phyloP scores from a whole-genome alignment of 768 basidiomycete species.

The Dendrothele bispora region DNA sequence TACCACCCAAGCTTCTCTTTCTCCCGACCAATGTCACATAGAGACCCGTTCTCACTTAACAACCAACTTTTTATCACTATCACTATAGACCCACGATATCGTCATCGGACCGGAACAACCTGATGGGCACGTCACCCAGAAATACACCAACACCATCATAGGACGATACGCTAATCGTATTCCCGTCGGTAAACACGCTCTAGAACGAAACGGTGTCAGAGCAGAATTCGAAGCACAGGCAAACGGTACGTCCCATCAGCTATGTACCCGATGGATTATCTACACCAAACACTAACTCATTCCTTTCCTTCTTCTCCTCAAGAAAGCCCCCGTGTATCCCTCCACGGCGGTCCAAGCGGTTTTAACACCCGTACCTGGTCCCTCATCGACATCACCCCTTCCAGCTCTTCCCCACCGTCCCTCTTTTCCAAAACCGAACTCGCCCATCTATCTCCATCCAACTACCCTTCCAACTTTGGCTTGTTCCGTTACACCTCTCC shows the following conservation, averaged over 20 bases:
- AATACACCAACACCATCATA: slow-evolving; percentile 72
- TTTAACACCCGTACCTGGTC: slow-evolving; percentile 62
- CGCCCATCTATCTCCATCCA: slow-evolving; percentile 36
- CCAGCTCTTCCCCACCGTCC: slow-evolving; percentile 35
- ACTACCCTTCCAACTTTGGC: slow-evolving; percentile 30
- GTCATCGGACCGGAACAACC: slow-evolving; percentile 72
- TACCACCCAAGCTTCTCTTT: background rate
- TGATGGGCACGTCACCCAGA: slow-evolving; percentile 54
- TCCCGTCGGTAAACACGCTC: slow-evolving; percentile 52
- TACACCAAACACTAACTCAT: too few species aligned
- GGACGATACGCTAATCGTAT: slow-evolving; percentile 76
- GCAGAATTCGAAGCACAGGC: slow-evolving; percentile 45
- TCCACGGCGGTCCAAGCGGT: slow-evolving; percentile 71
- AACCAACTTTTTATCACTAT: too few species aligned
- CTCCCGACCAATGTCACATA: background rate
- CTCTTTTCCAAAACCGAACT: slow-evolving; percentile 62
- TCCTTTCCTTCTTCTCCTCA: too few species aligned
- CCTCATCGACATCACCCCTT: slow-evolving; percentile 37
- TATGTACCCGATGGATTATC: too few species aligned
- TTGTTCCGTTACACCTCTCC: slow-evolving; percentile 59
- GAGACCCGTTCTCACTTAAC: too few species aligned
- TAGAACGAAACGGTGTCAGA: slow-evolving; percentile 54
- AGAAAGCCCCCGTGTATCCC: slow-evolving; percentile 58
- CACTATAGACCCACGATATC: slow-evolving; percentile 68
- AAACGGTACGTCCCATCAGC: slow-evolving; percentile 33